Base-by-base conservation (phyloP, 768 basidiomycete genomes). In the Suillus cothurnatus region DNA sequence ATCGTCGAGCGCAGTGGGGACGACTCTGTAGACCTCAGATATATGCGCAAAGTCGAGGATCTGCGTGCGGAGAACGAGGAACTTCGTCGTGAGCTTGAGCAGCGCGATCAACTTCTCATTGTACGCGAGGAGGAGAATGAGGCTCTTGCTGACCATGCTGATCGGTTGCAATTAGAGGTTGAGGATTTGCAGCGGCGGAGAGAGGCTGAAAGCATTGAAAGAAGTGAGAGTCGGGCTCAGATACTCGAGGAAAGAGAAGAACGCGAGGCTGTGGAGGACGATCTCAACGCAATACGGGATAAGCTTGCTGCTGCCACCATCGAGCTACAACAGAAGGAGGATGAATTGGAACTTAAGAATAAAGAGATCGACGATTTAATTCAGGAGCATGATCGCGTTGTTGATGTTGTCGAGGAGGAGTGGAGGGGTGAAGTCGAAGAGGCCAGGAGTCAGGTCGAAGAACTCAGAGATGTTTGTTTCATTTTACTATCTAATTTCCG, bases 341-440 rank as follows among this genome's bases (percentile, higher is more conserved):
- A 95, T 67, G 95, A 97, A 36, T 76, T 95, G 26, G 93, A 95
- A 61, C 80, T 88, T 74, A 91, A 91, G 80, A 85, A 85, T 63
- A 80, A 84, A 65, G 93, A 94, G 74, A 86, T 95, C 53, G 88
- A 91, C 4, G 92, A 95, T 57, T 75, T 97, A 53, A 83, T 94
- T 6, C 79, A 78, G 7, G 91, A 94, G 71, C 91, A 93, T 72
- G 83, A 88, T 61, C 82, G 86, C 34, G 89, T 92, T 61, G 86
- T 94, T 3, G 84, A 85, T 23, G 83, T 85, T 3, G 89, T 94
- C 8, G 92, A 94, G 71, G 86, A 89, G 50, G 92, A 93, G 70
- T 97, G 94, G 94, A 81, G 90, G 63, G 92, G 91, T 4, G 95
- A 97, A 72, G 88, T 96, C 3, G 88, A 94, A 67, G 93, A 94